Evolutionary conservation across 2,329 filamentous ascomycete species (phyloP), one percentile per base, ranked within the genome.

Genomic region (Pseudocercospora fijiensis): DNA sequence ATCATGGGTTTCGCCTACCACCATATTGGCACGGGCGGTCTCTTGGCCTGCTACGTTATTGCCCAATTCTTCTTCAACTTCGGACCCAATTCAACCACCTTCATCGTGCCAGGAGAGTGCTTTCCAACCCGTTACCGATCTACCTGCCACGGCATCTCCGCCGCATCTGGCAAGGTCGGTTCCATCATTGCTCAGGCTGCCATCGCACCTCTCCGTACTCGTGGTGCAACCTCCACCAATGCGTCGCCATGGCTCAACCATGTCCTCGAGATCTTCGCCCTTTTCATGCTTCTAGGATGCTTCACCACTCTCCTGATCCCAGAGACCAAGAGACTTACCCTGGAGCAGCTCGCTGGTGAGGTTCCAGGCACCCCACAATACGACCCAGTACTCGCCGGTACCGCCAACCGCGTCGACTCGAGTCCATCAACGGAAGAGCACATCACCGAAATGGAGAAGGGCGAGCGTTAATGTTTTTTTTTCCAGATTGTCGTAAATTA

Each of bases 261-360:
- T 62, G 84, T 93, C 41, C 87, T 94, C 80, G 83, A 91, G 74
- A 89, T 92, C 41, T 92, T 91, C 76, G 89, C 89, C 0, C 81
- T 91, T 9, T 92, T 94, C 80, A 93, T 92, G 90, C 81, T 93
- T 5, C 83, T 84, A 58, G 91, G 91, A 37, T 84, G 85, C 53
- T 77, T 91, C 53, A 86, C 86, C 2, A 87, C 88, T 1, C 79
- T 92, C 3, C 78, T 94, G 90, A 0, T 90, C 92, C 78, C 92
- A 65, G 64, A 92, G 89, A 79, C 71, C 26, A 91, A 90, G 78
- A 66, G 70, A 58, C 66, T 69, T 75, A 91, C 90, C 0, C 80
- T 95, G 47, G 91, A 92, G 75, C 85, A 90, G 70, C 80, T 91
- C 13, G 84, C 87, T 1, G 88, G 88, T 9, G 89, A 91, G 75